Conservation (phyloP, 768 basidiomycete species). For the Kwoniella newhampshirensis region DNA sequence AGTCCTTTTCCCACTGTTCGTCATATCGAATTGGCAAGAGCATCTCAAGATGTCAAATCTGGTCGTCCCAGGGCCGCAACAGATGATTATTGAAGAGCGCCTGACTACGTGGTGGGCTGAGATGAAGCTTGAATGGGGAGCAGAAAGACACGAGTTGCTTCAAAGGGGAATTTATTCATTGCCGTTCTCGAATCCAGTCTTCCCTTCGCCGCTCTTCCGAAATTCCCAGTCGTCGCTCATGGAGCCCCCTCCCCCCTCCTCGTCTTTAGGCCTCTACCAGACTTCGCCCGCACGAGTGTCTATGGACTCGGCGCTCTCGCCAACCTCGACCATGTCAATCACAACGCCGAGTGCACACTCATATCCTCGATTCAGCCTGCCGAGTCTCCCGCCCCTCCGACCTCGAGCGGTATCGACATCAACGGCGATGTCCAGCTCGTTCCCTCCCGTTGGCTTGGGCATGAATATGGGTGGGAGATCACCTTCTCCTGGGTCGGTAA, state of each 20-base stretch:
- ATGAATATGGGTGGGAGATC: background rate
- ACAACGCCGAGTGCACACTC: conserved; percentile 8
- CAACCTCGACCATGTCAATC: conserved; percentile 22
- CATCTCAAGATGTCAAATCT: conserved; percentile 28
- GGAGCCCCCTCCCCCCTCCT: conserved; percentile 3
- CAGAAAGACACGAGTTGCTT: conserved; percentile 25
- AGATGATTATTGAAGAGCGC: conserved; percentile 31
- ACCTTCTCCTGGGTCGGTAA: conserved; percentile 3
- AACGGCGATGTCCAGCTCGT: background rate
- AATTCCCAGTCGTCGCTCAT: conserved; percentile 10
- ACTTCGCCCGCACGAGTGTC: conserved; percentile 14
- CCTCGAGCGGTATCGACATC: conserved; percentile 15
- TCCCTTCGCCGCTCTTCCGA: conserved; percentile 8
- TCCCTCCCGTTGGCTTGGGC: no score
- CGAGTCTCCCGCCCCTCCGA: conserved; percentile 19
- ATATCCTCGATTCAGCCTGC: conserved; percentile 8
- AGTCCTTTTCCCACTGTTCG: conserved; percentile 49
- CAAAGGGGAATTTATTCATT: conserved; percentile 27
- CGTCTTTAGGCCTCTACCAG: conserved; percentile 17
- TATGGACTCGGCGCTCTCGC: conserved; percentile 14
- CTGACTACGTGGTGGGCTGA: conserved; percentile 40
- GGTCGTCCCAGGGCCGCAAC: conserved; percentile 17
- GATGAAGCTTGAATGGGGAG: conserved; percentile 37
- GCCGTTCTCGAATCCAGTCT: background rate
- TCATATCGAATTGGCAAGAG: conserved; percentile 48